These are phyloP conservation scores for Fusarium setosum DNA, from an alignment of 2,329 filamentous ascomycete species.

Conservation along the genomic window DNA sequence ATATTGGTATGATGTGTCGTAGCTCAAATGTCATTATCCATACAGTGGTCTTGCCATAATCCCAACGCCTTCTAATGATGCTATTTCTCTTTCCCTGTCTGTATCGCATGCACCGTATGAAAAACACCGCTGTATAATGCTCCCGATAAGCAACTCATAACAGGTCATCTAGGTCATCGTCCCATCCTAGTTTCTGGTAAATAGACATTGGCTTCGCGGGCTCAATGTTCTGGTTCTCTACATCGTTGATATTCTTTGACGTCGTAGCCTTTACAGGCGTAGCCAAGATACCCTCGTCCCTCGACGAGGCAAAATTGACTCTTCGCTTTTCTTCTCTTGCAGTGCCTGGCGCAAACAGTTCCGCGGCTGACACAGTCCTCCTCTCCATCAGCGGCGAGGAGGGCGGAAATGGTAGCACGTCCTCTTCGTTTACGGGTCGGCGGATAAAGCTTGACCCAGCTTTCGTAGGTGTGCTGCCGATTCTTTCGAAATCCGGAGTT, in stretches of 20 bases:
- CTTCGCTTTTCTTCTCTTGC: constrained; percentile 26
- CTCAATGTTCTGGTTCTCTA: constrained; percentile 17
- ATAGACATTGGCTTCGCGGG: constrained; percentile 54
- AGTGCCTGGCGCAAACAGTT: constrained; percentile 22
- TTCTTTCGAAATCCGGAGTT: constrained; percentile 44
- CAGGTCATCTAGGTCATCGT: constrained; percentile 65
- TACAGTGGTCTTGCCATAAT: constrained; percentile 34
- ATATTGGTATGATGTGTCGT: constrained; percentile 35
- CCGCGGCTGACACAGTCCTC: constrained; percentile 27
- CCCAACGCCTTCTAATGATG: constrained; percentile 38
- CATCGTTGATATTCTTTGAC: constrained; percentile 19
- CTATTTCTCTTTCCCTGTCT: constrained; percentile 29
- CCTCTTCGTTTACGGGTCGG: constrained; percentile 40
- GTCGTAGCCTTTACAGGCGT: constrained; percentile 53
- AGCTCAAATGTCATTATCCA: constrained; percentile 38
- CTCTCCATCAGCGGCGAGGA: constrained; percentile 51
- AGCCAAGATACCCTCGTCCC: constrained; percentile 44
- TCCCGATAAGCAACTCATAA: constrained; percentile 45
- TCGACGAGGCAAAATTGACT: constrained; percentile 28
- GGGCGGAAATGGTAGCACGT: constrained; percentile 44
- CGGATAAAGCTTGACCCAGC: constrained; percentile 44
- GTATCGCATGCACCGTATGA: constrained; percentile 30
- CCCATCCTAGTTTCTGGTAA: constrained; percentile 68
- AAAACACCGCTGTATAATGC: constrained; percentile 40
- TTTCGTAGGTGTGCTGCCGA: constrained; percentile 48